Evolutionary conservation across 2,329 filamentous ascomycete genomes (phyloP).

Genomic region (Talaromyces sp.): DNA sequence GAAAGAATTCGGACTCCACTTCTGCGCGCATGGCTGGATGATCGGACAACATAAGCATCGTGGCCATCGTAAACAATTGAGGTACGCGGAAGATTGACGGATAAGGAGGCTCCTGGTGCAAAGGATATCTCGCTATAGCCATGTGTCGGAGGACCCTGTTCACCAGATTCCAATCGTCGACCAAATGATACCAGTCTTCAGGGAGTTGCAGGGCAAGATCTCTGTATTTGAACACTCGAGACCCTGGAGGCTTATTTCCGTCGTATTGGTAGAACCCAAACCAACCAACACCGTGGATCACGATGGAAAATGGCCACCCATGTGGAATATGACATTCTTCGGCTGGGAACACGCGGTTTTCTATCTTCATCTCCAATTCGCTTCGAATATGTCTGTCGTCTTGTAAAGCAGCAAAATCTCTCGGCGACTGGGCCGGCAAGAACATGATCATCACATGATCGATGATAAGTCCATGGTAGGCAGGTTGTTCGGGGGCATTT

Average conservation of each 20-base stretch:
- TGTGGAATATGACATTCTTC: not conserved
- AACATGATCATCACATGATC: not conserved
- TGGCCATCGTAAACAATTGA: not conserved
- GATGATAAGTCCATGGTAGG: not conserved
- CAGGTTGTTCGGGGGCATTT: not conserved
- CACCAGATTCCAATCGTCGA: not conserved
- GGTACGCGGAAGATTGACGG: not conserved
- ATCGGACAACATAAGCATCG: not conserved
- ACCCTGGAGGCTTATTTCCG: not conserved
- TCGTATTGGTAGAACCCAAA: not conserved
- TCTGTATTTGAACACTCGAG: not conserved
- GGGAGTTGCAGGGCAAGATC: not conserved
- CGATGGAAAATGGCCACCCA: not conserved
- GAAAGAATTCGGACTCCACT: not conserved
- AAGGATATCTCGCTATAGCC: not conserved
- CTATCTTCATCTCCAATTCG: not conserved
- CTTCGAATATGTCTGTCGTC: not conserved
- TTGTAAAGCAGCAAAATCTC: not conserved
- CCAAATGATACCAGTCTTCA: not conserved
- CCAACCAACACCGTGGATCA: not conserved
- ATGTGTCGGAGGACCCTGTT: not conserved
- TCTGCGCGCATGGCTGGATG: not conserved
- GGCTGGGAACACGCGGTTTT: not conserved
- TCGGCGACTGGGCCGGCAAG: not conserved
- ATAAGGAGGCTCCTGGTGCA: not conserved